phyloP scores from a whole-genome alignment of 1,139 yeast species.

The Casaregolazyma lundiana region DNA sequence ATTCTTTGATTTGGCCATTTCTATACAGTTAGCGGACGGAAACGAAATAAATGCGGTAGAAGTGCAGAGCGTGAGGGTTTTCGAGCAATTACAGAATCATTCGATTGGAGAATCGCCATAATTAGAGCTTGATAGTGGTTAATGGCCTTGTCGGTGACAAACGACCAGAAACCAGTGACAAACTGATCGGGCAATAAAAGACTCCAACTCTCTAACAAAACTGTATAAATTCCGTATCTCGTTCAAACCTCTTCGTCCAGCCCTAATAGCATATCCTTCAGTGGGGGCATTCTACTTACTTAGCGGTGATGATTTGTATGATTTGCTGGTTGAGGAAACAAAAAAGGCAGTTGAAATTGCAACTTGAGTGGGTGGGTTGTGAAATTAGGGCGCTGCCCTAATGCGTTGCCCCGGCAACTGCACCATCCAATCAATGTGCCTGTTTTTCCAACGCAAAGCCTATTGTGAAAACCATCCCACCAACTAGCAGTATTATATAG shows the following conservation, averaged over 20 bases:
- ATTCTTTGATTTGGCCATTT: slow-evolving; percentile 98
- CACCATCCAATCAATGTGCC: slow-evolving; percentile 5
- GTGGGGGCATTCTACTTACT: background rate
- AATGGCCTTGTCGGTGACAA: too few relatives aligned
- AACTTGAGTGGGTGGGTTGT: background rate
- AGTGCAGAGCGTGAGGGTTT: background rate
- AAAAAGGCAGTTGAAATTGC: background rate
- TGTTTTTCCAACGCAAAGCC: slow-evolving; percentile 5
- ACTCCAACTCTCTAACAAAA: too few relatives aligned
- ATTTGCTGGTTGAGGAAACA: background rate
- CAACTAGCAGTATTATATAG: background rate
- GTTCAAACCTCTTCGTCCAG: too few relatives aligned
- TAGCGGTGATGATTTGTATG: background rate
- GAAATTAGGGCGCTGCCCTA: background rate
- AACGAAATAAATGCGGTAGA: background rate
- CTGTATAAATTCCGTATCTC: too few relatives aligned
- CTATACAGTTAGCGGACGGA: slow-evolving; percentile 5
- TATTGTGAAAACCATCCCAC: slow-evolving; percentile 7
- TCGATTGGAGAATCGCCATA: too few relatives aligned
- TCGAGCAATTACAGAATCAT: too few relatives aligned
- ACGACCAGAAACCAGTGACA: too few relatives aligned
- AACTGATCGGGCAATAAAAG: too few relatives aligned
- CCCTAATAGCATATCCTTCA: background rate
- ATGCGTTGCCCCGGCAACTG: slow-evolving; percentile 4
- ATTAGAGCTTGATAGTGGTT: too few relatives aligned